phyloP scores from a whole-genome alignment of 495 filamentous ascomycete genomes.

The Penicillium paxilli region DNA sequence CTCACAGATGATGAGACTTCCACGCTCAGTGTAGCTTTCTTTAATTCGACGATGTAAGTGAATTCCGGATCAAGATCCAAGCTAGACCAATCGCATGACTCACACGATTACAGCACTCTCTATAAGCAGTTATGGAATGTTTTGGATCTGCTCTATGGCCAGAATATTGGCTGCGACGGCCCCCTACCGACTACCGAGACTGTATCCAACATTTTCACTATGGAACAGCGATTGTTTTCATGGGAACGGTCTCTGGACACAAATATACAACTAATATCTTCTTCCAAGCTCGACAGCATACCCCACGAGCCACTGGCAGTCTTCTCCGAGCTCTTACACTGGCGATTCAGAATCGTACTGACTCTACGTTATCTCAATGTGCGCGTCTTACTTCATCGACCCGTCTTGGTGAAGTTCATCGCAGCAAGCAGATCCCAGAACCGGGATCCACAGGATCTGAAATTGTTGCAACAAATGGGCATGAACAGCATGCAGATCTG shows the following conservation, averaged over 20 bases:
- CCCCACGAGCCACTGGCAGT: neutral
- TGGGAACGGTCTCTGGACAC: slow-evolving; percentile 19
- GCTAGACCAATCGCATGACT: neutral
- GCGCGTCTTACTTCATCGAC: slow-evolving; percentile 36
- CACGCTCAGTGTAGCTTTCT: slow-evolving; percentile 26
- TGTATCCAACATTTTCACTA: slow-evolving; percentile 11
- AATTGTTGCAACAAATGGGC: slow-evolving; percentile 32
- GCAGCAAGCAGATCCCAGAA: slow-evolving; percentile 27
- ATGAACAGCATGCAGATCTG: slow-evolving; percentile 38
- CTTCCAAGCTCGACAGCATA: neutral
- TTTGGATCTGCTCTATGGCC: slow-evolving; percentile 39
- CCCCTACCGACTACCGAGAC: slow-evolving; percentile 14
- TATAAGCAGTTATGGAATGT: slow-evolving; percentile 30
- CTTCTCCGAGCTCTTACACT: slow-evolving; percentile 6
- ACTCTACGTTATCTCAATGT: slow-evolving; percentile 39
- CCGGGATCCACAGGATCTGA: slow-evolving; percentile 22
- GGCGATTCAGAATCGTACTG: slow-evolving; percentile 34
- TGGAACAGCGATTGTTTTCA: slow-evolving; percentile 17
- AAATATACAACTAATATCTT: slow-evolving; percentile 8
- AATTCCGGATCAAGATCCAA: neutral
- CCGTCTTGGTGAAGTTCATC: slow-evolving; percentile 40
- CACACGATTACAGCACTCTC: slow-evolving; percentile 8
- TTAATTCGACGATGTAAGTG: slow-evolving; percentile 39
- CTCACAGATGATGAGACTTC: slow-evolving; percentile 15
- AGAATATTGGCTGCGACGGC: slow-evolving; percentile 36